Percentiles rank a stretch among this genome's conserved stretches.
These are phyloP conservation scores for Erythrophleum ivorense DNA, from an alignment of 331 rosid species.

Conservation along the genomic window DNA sequence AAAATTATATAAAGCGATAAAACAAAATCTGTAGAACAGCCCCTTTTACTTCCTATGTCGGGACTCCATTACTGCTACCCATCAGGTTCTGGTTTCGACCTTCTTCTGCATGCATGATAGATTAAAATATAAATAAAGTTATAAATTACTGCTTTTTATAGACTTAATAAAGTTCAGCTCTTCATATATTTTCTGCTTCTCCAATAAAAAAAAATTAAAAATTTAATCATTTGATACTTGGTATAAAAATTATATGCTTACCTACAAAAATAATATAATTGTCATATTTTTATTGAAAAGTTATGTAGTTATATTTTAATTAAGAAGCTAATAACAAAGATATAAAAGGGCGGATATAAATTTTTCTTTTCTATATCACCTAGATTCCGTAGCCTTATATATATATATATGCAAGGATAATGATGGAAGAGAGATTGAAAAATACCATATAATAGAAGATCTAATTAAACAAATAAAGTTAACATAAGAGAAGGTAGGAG, in stretches of 20 bases:
- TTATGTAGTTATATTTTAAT: too few relatives aligned
- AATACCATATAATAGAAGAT: neutral
- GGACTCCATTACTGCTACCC: neutral
- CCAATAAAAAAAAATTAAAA: too few relatives aligned
- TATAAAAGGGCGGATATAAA: neutral
- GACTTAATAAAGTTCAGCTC: too few relatives aligned
- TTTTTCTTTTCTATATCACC: neutral
- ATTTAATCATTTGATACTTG: too few relatives aligned
- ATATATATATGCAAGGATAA: too few relatives aligned
- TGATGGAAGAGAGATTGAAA: neutral
- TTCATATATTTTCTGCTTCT: too few relatives aligned
- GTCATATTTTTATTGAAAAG: too few relatives aligned
- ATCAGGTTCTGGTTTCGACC: conserved; percentile 33
- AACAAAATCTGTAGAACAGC: conserved; percentile 27
- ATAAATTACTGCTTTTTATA: neutral
- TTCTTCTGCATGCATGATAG: neutral
- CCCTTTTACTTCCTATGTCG: conserved; percentile 46
- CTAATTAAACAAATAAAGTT: neutral
- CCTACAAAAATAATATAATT: too few relatives aligned
- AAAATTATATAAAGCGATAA: conserved; percentile 20
- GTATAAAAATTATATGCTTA: too few relatives aligned
- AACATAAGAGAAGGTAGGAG: neutral
- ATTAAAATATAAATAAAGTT: neutral
- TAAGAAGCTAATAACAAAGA: too few relatives aligned
- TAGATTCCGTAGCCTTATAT: neutral